Base-by-base conservation (phyloP, 768 basidiomycete species). In the Russula sp. region DNA sequence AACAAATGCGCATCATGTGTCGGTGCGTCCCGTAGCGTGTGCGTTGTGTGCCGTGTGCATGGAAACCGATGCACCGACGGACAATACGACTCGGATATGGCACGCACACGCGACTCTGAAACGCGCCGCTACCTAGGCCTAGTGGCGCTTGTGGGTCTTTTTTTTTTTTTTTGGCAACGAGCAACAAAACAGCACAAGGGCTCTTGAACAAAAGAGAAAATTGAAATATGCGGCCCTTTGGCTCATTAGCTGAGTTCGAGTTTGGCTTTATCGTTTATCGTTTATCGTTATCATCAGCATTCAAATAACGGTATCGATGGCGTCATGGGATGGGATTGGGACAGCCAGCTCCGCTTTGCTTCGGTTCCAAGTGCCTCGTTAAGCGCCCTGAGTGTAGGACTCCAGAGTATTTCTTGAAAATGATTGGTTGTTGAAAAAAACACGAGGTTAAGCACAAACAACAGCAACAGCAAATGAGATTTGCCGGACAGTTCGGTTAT, bases 301-400 rank as follows among this genome's bases (percentile, higher is more conserved):
- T 42, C 40, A 18, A 42, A 42, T 42, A 7, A 7, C 26, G 3
- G 34, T 36, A 20, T 54, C 4, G 52, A 44, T 44, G 56, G 44
- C 57, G 42, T 57, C 56, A 57, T 57, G 5, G 10, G 4, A 13
- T 28, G 34, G 34, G 10, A 30, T 30, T 30, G 28, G 28, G 28
- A 30, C 28, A 30, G 28, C 28, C 13, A 36, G 36, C 36, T 34
- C 38, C 16, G 14, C 38, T 16, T 40, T 40, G 38, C 1, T 5
- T 38, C 5, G 1, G 4, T 5, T 36, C 3, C 36, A 36, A 36
- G 16, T 7, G 16, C 16, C 38, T 40, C 38, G 6, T 40, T 2
- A 57, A 61, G 61, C 61, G 61, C 61, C 24, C 2, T 36, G 13
- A 24, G 0, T 61, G 61, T 61, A 61, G 53, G 44, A 24, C 18